Conservation (phyloP, 2,329 filamentous ascomycete genomes). For the Cladosporium sphaerospermum region DNA sequence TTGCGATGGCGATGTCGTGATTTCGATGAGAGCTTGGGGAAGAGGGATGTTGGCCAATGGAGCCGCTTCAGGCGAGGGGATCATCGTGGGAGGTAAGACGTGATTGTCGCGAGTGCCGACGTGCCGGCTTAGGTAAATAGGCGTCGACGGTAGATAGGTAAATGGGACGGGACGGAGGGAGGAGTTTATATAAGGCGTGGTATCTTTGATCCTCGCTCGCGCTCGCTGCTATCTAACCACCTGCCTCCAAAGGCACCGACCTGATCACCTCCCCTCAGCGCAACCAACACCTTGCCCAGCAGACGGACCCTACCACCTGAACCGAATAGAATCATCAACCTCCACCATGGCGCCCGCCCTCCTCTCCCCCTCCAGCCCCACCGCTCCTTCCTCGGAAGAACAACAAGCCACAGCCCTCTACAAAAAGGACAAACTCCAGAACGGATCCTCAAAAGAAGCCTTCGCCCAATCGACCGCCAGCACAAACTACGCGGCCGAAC, state of each 20-base stretch:
- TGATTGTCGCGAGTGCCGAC: background rate
- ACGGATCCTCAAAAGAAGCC: conserved; percentile 36
- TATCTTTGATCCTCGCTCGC: no score
- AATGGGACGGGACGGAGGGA: no score
- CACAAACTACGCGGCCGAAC: conserved; percentile 46
- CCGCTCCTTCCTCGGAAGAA: no score
- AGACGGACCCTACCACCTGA: background rate
- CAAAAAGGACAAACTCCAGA: conserved; percentile 23
- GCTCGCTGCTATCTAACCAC: no score
- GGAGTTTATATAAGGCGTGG: no score
- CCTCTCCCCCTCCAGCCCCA: conserved; percentile 27
- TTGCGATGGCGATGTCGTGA: background rate
- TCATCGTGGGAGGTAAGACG: background rate
- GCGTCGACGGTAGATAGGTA: no score
- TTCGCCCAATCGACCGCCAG: conserved; percentile 37
- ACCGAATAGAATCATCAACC: background rate
- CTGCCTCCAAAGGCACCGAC: no score
- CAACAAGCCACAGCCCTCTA: conserved; percentile 19
- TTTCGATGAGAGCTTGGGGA: background rate
- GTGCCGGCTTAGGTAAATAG: background rate
- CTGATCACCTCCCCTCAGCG: no score
- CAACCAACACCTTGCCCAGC: no score
- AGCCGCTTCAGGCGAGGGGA: background rate
- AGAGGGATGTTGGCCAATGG: background rate
- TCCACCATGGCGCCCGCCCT: conserved; percentile 39